A percentile compares a stretch with the other conserved stretches of the same genome.
Conservation (phyloP, 805 yeast genomes). For the Ogataea nonfermentans region DNA sequence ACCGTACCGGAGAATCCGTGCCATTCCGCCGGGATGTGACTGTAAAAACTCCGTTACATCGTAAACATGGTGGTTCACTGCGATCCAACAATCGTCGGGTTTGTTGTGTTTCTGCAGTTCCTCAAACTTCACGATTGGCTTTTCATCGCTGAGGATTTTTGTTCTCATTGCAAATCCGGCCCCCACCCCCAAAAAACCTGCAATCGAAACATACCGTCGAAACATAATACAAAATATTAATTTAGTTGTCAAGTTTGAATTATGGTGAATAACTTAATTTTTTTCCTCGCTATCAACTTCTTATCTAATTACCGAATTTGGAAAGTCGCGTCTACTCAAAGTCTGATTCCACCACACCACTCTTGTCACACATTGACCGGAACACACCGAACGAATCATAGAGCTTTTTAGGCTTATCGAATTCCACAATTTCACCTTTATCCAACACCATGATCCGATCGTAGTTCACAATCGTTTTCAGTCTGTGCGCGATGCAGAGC, state of each 20-base stretch:
- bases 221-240: conserved; percentile 3
- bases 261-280: neutral
- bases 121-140: conserved; percentile 14
- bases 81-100: conserved; percentile 78
- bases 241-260: too few relatives aligned
- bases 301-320: conserved; percentile 12
- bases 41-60: conserved; percentile 56
- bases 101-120: conserved; percentile 48
- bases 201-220: neutral
- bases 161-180: too few relatives aligned
- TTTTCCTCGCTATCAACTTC: conserved; percentile 5
- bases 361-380: conserved; percentile 49
- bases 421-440: conserved; percentile 52
- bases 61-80: conserved; percentile 71
- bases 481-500: conserved; percentile 69
- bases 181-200: too few relatives aligned
- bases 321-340: conserved; percentile 25
- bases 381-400: conserved; percentile 45
- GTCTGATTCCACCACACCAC: conserved; percentile 43
- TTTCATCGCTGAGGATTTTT: neutral
- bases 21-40: conserved; percentile 48
- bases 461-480: conserved; percentile 58
- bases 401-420: conserved; percentile 50
- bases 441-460: conserved; percentile 62
- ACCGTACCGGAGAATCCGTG: conserved; percentile 42